Evolutionary conservation across 495 filamentous ascomycete genomes (phyloP).

Genomic region (Aspergillus biplanus): DNA sequence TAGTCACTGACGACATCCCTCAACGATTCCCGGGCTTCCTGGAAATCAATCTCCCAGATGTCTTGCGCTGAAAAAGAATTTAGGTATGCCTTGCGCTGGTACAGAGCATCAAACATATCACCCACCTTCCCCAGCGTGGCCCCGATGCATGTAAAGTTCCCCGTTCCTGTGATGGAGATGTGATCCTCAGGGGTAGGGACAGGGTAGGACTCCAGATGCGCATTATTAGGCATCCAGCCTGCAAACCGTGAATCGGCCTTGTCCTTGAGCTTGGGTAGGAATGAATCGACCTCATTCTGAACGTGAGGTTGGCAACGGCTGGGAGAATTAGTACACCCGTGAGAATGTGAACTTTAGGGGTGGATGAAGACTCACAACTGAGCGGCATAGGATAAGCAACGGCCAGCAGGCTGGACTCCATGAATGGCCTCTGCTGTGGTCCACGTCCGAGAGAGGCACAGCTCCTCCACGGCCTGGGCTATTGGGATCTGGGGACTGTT

Average conservation of each 20-base stretch:
- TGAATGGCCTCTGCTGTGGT: neutral
- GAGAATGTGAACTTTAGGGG: too few species aligned
- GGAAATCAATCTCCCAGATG: neutral
- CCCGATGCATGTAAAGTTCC: neutral
- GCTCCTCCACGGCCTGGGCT: neutral
- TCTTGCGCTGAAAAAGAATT: neutral
- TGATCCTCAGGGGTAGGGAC: neutral
- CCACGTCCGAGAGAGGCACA: neutral
- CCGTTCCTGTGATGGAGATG: neutral
- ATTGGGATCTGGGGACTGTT: neutral
- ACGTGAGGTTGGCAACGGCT: too few species aligned
- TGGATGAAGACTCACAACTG: neutral
- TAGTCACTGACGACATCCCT: neutral
- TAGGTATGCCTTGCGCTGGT: neutral
- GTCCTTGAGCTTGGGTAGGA: neutral
- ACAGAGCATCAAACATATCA: neutral
- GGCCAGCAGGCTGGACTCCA: neutral
- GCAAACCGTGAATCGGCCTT: neutral
- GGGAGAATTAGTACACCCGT: too few species aligned
- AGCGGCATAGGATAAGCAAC: neutral
- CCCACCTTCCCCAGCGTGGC: neutral
- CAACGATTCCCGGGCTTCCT: neutral
- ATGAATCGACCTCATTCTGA: neutral
- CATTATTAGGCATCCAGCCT: neutral
- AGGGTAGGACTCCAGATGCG: neutral